Conservation (phyloP, 2,329 filamentous ascomycete genomes). For the Diaporthe sp. region DNA sequence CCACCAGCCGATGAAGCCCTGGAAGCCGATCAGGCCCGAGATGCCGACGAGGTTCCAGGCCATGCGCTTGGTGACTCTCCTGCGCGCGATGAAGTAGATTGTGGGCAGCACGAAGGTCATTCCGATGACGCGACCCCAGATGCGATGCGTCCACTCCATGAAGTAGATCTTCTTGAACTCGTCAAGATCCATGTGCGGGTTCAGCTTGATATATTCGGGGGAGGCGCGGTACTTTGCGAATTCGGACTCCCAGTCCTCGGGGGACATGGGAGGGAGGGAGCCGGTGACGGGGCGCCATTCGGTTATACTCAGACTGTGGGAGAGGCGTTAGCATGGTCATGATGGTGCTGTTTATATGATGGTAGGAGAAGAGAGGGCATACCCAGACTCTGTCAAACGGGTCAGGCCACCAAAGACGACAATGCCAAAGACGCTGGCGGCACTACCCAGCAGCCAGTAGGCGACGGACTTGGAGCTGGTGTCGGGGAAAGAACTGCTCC, state of each 20-base stretch:
- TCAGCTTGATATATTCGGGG: slow-evolving; percentile 92
- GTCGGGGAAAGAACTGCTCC: slow-evolving; percentile 64
- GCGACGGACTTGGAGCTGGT: slow-evolving; percentile 82
- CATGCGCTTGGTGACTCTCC: slow-evolving; percentile 84
- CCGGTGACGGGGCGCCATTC: slow-evolving; percentile 99
- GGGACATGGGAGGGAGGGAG: slow-evolving; percentile 84
- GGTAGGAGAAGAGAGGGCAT: slow-evolving; percentile 47
- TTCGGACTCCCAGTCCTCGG: slow-evolving; percentile 89
- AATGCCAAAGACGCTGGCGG: slow-evolving; percentile 95
- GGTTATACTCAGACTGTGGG: slow-evolving; percentile 87
- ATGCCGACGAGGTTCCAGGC: slow-evolving; percentile 84
- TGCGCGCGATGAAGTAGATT: slow-evolving; percentile 86
- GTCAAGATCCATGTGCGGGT: slow-evolving; percentile 90
- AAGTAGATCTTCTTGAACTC: slow-evolving; percentile 99
- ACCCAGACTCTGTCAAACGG: slow-evolving; percentile 96
- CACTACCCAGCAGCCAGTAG: slow-evolving; percentile 93
- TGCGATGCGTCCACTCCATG: slow-evolving; percentile 97
- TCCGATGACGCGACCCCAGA: slow-evolving; percentile 95
- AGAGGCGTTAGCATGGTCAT: slow-evolving; percentile 40
- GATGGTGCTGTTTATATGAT: not conserved
- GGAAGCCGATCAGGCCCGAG: slow-evolving; percentile 90
- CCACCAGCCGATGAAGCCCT: slow-evolving; percentile 98
- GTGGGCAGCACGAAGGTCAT: slow-evolving; percentile 91
- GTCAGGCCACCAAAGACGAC: slow-evolving; percentile 96
- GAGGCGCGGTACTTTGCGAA: slow-evolving; percentile 93